A percentile compares a stretch with the other conserved stretches of the same genome.
phyloP scores from a whole-genome alignment of 805 yeast genomes.

The Pachysolen tannophilus region DNA sequence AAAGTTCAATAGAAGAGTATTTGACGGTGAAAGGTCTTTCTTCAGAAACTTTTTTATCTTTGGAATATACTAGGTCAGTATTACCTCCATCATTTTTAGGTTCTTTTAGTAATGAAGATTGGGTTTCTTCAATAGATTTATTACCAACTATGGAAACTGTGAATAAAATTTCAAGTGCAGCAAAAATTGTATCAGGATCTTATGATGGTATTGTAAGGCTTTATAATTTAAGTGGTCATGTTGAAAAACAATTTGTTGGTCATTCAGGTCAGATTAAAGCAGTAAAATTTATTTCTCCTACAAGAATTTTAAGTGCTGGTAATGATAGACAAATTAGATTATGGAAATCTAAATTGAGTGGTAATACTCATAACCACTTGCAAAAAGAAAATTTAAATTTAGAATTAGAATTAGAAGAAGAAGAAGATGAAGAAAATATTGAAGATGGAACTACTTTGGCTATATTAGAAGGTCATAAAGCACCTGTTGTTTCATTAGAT shows the following conservation, averaged over 20 bases:
- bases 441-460: conserved; percentile 68
- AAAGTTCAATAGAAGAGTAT: conserved; percentile 75
- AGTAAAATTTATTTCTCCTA: conserved; percentile 70
- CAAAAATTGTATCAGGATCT: conserved; percentile 75
- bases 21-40: conserved; percentile 71
- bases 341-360: conserved; percentile 61
- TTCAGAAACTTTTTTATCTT: conserved; percentile 64
- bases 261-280: conserved; percentile 83
- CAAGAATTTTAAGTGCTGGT: conserved; percentile 77
- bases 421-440: conserved; percentile 29
- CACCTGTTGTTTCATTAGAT: conserved; percentile 73
- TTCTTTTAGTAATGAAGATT: conserved; percentile 86
- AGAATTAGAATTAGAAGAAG: too few species aligned
- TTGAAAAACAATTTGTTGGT: conserved; percentile 75
- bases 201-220: conserved; percentile 93
- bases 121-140: conserved; percentile 77
- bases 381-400: conserved; percentile 12
- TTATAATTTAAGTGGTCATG: conserved; percentile 75
- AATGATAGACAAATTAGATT: conserved; percentile 82
- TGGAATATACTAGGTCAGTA: conserved; percentile 89
- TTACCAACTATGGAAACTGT: conserved; percentile 22
- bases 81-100: conserved; percentile 92
- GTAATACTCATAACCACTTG: conserved; percentile 24
- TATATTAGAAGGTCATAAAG: conserved; percentile 82
- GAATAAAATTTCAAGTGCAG: conserved; percentile 31